Evolutionary conservation across 805 yeast genomes (phyloP), one percentile per base, ranked within the genome.

Genomic region (Hanseniaspora vineae): DNA sequence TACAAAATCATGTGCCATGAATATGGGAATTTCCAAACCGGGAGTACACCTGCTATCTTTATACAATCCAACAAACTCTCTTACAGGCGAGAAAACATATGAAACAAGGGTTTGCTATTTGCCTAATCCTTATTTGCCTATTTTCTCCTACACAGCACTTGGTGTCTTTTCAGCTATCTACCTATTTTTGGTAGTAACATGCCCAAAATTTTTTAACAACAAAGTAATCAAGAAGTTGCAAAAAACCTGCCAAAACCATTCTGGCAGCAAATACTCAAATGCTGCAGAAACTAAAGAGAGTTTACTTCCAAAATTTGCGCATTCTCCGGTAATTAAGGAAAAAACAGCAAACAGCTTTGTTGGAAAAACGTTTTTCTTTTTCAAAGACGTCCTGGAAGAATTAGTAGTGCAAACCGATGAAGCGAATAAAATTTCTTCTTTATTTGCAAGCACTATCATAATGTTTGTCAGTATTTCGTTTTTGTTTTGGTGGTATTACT

Each of bases 1-100:
- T 0, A 88, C 89, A 31, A 92, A 92, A 62, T 78, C 95, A 3
- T 78, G 83, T 46, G 82, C 96, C 13, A 84, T 92, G 95, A 89
- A 95, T 19, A 84, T 86, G 80, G 97, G 97, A 0, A 79, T 92
- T 31, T 65, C 70, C 46, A 69, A 71, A 46, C 99, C 99, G 0
- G 97, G 95, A 0, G 75, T 88, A 42, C 96, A 92, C 60, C 62
- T 92, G 45, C 64, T 92, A 6, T 78, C 96, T 0, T 68, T 92
- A 42, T 62, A 72, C 56, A 73, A 75, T 53, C 77, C 79, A 6
- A 57, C 47, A 8, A 50, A 40, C 8, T 18, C 62, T 1, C 47
- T 50, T 29, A 47, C 53, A 3, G 47, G 49, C 0, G 46, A 43
- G 11, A 55, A 64, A 13, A 58, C 69, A 1, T 67, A 52, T 40